phyloP scores from a whole-genome alignment of 805 yeast genomes.

The Ogataea pini region DNA sequence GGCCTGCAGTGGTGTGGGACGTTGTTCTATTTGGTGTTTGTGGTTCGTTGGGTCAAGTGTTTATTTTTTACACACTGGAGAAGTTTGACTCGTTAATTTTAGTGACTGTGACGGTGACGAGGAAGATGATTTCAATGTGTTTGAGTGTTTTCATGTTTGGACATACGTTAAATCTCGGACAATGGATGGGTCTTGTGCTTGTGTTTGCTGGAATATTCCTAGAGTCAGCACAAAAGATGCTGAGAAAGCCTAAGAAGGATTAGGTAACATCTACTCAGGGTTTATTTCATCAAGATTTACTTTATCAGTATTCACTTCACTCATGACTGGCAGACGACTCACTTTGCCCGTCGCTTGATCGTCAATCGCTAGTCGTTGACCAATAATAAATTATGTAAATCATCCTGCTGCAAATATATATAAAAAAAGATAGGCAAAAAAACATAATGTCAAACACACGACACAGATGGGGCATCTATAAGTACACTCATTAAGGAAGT shows the following conservation, averaged over 20 bases:
- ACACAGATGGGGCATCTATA: conserved; percentile 9
- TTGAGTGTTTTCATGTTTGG: conserved; percentile 84
- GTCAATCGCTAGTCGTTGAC: too few relatives aligned
- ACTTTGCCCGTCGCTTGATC: too few relatives aligned
- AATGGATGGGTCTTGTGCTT: conserved; percentile 75
- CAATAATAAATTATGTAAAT: neutral
- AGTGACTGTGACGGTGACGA: conserved; percentile 91
- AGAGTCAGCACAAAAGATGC: conserved; percentile 61
- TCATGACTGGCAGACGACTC: too few relatives aligned
- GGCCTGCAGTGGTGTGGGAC: conserved; percentile 60
- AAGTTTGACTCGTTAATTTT: conserved; percentile 81
- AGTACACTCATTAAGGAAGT: conserved; percentile 13
- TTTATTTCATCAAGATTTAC: too few relatives aligned
- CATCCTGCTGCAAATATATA: neutral
- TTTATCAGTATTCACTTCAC: too few relatives aligned
- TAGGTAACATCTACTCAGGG: too few relatives aligned
- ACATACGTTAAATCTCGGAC: conserved; percentile 61
- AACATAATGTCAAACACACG: conserved; percentile 3
- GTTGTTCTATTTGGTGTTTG: conserved; percentile 66
- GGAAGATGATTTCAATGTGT: conserved; percentile 95
- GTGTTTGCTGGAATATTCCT: conserved; percentile 86
- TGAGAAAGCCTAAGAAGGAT: conserved; percentile 11
- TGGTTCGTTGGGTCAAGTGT: conserved; percentile 94
- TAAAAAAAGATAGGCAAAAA: too few relatives aligned
- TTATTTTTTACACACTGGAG: conserved; percentile 82